These are phyloP conservation scores for Malania oleifera DNA, from an alignment of 164 flowering plant genomes.

Conservation along the genomic window DNA sequence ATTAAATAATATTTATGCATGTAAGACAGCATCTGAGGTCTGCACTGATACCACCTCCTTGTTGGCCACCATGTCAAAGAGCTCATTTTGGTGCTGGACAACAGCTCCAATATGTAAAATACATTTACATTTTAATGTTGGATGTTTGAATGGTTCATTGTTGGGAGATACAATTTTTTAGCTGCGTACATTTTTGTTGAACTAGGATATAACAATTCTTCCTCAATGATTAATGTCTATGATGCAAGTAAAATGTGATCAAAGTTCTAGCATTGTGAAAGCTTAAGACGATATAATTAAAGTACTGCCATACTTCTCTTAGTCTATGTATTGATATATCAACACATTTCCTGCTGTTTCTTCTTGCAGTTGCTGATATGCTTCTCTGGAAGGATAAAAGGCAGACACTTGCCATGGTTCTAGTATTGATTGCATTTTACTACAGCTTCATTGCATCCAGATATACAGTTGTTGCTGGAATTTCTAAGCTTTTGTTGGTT, in stretches of 20 bases:
- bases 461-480: constrained; percentile 55
- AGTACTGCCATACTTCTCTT: neutral
- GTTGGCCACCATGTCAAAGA: neutral
- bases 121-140: neutral
- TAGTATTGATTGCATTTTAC: constrained; percentile 57
- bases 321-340: neutral
- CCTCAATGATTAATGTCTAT: too few species aligned
- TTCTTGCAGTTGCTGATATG: constrained; percentile 78
- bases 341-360: constrained; percentile 1
- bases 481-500: constrained; percentile 59
- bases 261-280: neutral
- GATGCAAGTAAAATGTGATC: neutral
- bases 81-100: neutral
- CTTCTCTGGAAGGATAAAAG: constrained; percentile 87
- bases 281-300: neutral
- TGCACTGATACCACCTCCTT: too few species aligned
- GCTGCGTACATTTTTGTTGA: too few species aligned
- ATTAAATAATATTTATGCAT: too few species aligned
- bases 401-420: constrained; percentile 43
- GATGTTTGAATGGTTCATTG: neutral
- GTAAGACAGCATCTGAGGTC: too few species aligned
- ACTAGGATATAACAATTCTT: too few species aligned
- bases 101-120: neutral
- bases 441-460: constrained; percentile 65
- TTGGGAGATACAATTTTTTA: too few species aligned